phyloP scores from a whole-genome alignment of 495 filamentous ascomycete species.

The Xylaria acuta region DNA sequence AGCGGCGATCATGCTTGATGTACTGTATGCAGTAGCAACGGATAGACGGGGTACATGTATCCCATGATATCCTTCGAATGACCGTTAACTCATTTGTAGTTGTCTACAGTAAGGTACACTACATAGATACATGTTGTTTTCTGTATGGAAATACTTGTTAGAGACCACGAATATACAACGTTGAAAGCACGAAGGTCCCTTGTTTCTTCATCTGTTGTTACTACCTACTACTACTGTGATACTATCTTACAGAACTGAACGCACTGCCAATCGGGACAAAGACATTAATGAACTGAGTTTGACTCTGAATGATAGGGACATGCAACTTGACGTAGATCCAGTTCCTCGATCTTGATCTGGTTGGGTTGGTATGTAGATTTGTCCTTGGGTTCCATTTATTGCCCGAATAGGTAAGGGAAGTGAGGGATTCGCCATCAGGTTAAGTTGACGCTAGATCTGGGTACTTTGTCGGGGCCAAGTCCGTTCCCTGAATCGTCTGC shows the following conservation, averaged over 20 bases:
- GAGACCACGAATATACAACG: neutral
- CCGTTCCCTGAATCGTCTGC: neutral
- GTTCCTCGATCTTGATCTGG: conserved; percentile 8
- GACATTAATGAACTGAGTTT: neutral
- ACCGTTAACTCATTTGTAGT: neutral
- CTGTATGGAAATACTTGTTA: neutral
- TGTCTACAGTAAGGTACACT: neutral
- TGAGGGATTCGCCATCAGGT: conserved; percentile 10
- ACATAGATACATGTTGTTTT: neutral
- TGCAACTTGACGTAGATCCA: conserved; percentile 17
- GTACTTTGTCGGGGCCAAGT: conserved; percentile 15
- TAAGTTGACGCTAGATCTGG: neutral
- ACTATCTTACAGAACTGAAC: neutral
- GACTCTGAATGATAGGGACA: neutral
- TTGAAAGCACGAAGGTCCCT: neutral
- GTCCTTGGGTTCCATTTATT: conserved; percentile 1
- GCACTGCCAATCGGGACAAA: neutral
- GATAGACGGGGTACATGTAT: neutral
- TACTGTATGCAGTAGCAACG: neutral
- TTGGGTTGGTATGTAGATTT: neutral
- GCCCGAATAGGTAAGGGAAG: conserved; percentile 11
- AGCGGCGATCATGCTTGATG: neutral
- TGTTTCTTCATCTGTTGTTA: neutral
- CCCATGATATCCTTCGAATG: neutral
- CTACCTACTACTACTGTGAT: neutral